Conservation (phyloP, 495 filamentous ascomycete genomes). For the Symbiotaphrina buchneri region DNA sequence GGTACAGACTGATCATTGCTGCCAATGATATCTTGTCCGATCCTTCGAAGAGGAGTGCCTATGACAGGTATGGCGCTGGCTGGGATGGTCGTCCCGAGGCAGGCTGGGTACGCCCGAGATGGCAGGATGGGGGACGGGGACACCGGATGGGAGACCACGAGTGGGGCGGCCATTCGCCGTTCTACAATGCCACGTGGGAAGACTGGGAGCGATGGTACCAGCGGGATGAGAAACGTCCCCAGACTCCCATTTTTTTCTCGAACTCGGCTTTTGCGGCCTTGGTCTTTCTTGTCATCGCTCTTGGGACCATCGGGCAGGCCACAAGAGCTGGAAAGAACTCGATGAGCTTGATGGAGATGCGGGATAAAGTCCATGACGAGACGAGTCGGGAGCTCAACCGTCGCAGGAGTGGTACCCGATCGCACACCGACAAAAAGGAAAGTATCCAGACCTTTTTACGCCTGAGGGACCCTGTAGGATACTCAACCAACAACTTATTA, state of each 20-base stretch:
- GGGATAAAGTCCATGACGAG: constrained; percentile 35
- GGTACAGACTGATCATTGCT: constrained; percentile 67
- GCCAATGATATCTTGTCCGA: constrained; percentile 86
- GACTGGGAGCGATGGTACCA: constrained; percentile 87
- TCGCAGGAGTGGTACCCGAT: constrained; percentile 25
- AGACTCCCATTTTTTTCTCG: constrained; percentile 41
- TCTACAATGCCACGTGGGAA: constrained; percentile 86
- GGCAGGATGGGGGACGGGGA: background rate
- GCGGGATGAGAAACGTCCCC: constrained; percentile 19
- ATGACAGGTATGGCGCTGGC: constrained; percentile 61
- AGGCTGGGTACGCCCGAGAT: background rate
- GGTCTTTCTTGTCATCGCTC: constrained; percentile 35
- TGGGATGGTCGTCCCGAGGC: constrained; percentile 36
- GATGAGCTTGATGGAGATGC: constrained; percentile 30
- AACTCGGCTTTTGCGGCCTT: constrained; percentile 54
- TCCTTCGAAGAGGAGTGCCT: constrained; percentile 49
- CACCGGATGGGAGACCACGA: background rate
- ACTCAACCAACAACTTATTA: constrained; percentile 5
- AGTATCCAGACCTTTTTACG: constrained; percentile 52
- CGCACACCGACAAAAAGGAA: constrained; percentile 26
- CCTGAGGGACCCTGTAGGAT: constrained; percentile 28
- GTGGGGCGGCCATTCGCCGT: constrained; percentile 21
- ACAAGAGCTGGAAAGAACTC: constrained; percentile 37
- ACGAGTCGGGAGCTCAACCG: constrained; percentile 36
- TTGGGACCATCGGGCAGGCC: constrained; percentile 47